Evolutionary conservation across 306 rosid species (phyloP).

Genomic region (Crotalaria pallida): DNA sequence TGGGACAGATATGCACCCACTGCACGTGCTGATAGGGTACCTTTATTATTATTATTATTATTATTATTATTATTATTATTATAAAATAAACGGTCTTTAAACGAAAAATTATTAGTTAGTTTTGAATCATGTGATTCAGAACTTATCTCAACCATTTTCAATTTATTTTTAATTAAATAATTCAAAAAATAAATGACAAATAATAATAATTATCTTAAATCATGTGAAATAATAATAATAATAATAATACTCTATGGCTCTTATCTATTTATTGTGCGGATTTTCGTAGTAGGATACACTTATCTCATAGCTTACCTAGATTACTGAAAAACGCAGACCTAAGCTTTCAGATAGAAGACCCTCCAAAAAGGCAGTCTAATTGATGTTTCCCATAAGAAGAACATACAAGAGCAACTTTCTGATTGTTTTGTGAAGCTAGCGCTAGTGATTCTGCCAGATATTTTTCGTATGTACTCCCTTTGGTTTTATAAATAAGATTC

Average conservation of each 20-base stretch:
- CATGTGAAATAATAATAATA: too few relatives aligned
- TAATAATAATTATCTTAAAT: too few relatives aligned
- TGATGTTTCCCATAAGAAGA: constrained; percentile 4
- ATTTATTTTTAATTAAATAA: too few relatives aligned
- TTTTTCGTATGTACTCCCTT: not conserved
- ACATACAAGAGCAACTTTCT: constrained; percentile 5
- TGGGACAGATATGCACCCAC: constrained; percentile 66
- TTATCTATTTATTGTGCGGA: constrained; percentile 4
- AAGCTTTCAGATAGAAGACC: not conserved
- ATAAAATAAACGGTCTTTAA: too few relatives aligned
- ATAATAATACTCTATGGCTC: constrained; percentile 16
- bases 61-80: too few relatives aligned
- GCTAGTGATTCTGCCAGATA: constrained; percentile 1
- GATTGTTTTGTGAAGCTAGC: not conserved
- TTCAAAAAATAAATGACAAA: too few relatives aligned
- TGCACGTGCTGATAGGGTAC: constrained; percentile 19
- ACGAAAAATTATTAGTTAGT: too few relatives aligned
- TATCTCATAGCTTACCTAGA: not conserved
- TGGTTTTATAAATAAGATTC: too few relatives aligned
- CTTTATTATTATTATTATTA: too few relatives aligned
- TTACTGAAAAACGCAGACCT: not conserved
- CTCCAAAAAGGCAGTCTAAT: constrained; percentile 10
- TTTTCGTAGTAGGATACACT: not conserved
- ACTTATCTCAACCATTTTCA: too few relatives aligned
- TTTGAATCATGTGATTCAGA: too few relatives aligned